Base-by-base conservation (phyloP, 2,329 filamentous ascomycete genomes). In the Penicillium sp. region DNA sequence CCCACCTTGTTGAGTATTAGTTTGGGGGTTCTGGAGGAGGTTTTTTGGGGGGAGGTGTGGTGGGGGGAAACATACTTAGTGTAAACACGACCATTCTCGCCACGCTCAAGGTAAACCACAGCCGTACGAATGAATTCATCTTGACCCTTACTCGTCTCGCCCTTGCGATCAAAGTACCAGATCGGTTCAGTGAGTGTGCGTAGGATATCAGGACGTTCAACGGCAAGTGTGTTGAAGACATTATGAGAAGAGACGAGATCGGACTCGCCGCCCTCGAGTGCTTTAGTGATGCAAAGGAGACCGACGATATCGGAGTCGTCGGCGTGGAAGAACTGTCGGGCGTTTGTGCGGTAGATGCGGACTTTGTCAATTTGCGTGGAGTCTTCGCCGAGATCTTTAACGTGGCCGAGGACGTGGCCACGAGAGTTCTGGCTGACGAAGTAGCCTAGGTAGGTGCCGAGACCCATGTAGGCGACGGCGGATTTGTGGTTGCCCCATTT, bases 151-250 rank as follows among this genome's bases (percentile, higher is more conserved):
- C 85, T 89, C 1, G 83, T 85, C 77, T 96, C 91, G 10, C 91
- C 91, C 77, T 96, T 96, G 50, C 91, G 87, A 74, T 96, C 91
- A 71, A 95, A 93, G 77, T 95, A 94, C 91, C 91, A 96, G 59
- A 91, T 84, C 0, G 91, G 90, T 69, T 87, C 76, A 1, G 88
- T 88, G 49, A 96, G 78, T 5, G 86, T 81, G 70, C 89, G 84
- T 0, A 90, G 87, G 1, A 95, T 87, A 65, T 93, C 90, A 0
- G 90, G 90, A 22, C 89, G 81, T 68, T 93, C 85, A 38, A 73
- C 74, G 69, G 91, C 89, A 34, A 96, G 79, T 36, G 82, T 82
- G 73, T 96, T 96, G 84, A 88, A 96, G 38, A 95, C 88, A 62
- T 86, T 78, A 71, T 96, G 91, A 16, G 86, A 83, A 56, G 86